Conservation (phyloP, 495 filamentous ascomycete species). For the Penicillium riverlandense region DNA sequence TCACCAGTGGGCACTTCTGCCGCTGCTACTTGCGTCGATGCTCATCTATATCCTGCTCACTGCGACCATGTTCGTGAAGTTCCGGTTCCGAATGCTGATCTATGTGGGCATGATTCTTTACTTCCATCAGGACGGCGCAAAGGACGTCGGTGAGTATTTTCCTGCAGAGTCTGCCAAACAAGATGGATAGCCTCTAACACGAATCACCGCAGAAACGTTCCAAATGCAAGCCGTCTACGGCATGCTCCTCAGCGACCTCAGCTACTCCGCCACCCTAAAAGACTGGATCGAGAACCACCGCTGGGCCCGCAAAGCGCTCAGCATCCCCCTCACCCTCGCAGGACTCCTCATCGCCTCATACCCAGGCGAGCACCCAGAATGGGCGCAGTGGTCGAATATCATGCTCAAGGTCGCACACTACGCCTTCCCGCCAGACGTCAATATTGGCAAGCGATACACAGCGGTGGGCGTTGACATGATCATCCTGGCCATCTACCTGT, state of each 20-base stretch:
- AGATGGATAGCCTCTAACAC: not conserved
- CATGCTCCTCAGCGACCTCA: conserved; percentile 55
- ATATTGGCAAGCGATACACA: conserved; percentile 46
- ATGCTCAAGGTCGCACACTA: conserved; percentile 39
- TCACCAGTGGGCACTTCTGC: conserved; percentile 61
- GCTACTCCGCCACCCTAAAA: conserved; percentile 11
- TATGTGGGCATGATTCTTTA: conserved; percentile 46
- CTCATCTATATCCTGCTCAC: conserved; percentile 50
- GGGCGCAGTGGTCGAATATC: conserved; percentile 50
- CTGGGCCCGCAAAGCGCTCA: conserved; percentile 52
- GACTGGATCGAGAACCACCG: conserved; percentile 29
- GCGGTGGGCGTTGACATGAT: conserved; percentile 54
- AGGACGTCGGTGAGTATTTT: conserved; percentile 20
- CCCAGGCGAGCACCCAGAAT: conserved; percentile 53
- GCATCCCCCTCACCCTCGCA: conserved; percentile 49
- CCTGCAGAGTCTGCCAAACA: conserved; percentile 19
- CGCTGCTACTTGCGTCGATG: conserved; percentile 55
- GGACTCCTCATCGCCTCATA: conserved; percentile 57
- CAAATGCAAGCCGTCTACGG: conserved; percentile 59
- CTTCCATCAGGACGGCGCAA: conserved; percentile 39
- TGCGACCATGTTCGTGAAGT: conserved; percentile 51
- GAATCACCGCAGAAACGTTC: conserved; percentile 25
- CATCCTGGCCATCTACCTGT: conserved; percentile 52
- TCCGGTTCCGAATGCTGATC: conserved; percentile 49
- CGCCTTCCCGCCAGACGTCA: conserved; percentile 49